phyloP scores from a whole-genome alignment of 331 rosid genomes.

The Malus hybrid region DNA sequence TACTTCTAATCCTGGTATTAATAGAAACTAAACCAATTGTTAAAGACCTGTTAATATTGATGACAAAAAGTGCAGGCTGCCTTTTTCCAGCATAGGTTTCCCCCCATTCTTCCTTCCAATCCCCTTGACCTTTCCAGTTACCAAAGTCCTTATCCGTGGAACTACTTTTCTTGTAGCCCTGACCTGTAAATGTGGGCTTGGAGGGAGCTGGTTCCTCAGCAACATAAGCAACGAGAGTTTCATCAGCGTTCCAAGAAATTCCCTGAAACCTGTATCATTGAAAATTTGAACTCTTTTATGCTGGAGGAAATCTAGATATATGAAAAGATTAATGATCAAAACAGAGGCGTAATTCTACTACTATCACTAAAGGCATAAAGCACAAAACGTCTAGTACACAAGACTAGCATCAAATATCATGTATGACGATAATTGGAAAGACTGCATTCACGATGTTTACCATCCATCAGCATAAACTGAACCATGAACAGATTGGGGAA shows the following conservation, averaged over 20 bases:
- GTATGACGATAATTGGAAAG: not conserved
- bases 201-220: slow-evolving; percentile 82
- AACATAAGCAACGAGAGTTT: slow-evolving; percentile 69
- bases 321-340: not conserved
- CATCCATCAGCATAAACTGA: slow-evolving; percentile 79
- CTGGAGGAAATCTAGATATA: not conserved
- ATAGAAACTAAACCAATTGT: not conserved
- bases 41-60: slow-evolving; percentile 48
- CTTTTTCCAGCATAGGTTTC: slow-evolving; percentile 87
- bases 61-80: slow-evolving; percentile 85
- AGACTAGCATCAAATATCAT: not conserved
- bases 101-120: slow-evolving; percentile 90
- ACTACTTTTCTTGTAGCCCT: slow-evolving; percentile 55
- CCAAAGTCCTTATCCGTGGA: slow-evolving; percentile 49
- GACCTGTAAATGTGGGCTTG: slow-evolving; percentile 64
- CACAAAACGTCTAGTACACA: not conserved
- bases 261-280: slow-evolving; percentile 76
- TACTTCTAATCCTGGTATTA: slow-evolving; percentile 5
- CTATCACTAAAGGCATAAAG: not conserved
- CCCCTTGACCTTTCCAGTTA: slow-evolving; percentile 90
- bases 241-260: slow-evolving; percentile 78
- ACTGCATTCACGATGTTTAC: slow-evolving; percentile 22
- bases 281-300: not conserved
- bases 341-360: not conserved
- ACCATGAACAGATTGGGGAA: slow-evolving; percentile 75